Conservation (phyloP, 345 rosid genomes). For the Noccaea bulbosa region DNA sequence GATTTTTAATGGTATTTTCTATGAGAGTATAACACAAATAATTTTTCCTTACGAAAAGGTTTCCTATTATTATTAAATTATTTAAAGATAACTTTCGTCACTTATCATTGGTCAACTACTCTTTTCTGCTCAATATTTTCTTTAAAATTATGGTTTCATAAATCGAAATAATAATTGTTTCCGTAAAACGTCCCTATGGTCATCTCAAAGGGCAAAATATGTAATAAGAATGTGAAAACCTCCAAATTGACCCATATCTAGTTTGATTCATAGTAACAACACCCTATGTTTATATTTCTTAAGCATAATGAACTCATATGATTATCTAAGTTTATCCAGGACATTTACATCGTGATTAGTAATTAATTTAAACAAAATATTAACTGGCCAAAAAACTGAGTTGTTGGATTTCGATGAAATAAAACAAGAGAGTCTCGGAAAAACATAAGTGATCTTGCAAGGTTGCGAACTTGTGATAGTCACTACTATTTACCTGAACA, state of each 20-base stretch:
- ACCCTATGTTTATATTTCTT: constrained; percentile 11
- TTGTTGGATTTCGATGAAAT: not conserved
- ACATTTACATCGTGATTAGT: not conserved
- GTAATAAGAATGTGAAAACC: constrained; percentile 7
- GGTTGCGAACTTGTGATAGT: constrained; percentile 1
- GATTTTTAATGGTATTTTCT: too few relatives aligned
- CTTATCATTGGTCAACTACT: constrained; percentile 13
- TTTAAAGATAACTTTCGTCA: not conserved
- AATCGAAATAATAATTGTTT: not conserved
- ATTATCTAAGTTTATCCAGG: not conserved
- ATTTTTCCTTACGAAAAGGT: not conserved
- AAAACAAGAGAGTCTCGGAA: too few relatives aligned
- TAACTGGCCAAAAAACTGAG: not conserved
- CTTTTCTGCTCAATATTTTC: constrained; percentile 11
- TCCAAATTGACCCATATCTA: constrained; percentile 4
- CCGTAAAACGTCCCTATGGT: constrained; percentile 28
- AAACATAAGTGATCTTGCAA: not conserved
- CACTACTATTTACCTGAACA: not conserved
- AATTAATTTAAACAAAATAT: constrained; percentile 5
- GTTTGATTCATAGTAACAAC: constrained; percentile 6
- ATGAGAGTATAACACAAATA: too few relatives aligned
- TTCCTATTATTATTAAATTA: not conserved
- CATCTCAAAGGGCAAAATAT: constrained; percentile 33
- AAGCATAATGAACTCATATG: not conserved
- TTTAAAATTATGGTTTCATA: not conserved